Evolutionary conservation across 1,139 yeast species (phyloP).

Genomic region (Petasospora rhodanensis): DNA sequence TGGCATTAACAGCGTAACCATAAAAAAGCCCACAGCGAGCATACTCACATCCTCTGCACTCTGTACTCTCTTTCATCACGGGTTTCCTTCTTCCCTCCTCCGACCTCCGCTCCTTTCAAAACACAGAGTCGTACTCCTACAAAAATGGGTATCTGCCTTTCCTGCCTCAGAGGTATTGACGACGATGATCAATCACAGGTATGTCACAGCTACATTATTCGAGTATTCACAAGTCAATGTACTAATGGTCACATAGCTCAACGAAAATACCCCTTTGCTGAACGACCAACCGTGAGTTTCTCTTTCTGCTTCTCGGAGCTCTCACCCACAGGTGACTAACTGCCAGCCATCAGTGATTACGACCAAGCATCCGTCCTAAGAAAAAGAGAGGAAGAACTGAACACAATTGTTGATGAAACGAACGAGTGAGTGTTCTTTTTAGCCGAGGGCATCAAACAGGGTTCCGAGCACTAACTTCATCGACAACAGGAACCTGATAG

Average conservation of each 20-base stretch:
- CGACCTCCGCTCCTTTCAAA: too few species aligned
- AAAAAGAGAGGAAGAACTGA: constrained; percentile 31
- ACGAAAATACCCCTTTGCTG: constrained; percentile 28
- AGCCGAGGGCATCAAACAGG: too few species aligned
- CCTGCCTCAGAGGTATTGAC: constrained; percentile 38
- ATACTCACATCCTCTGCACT: too few species aligned
- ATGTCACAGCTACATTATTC: too few species aligned
- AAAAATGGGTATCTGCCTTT: constrained; percentile 46
- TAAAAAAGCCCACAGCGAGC: too few species aligned
- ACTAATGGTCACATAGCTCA: constrained; percentile 25
- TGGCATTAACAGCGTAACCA: too few species aligned
- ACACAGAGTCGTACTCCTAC: too few species aligned
- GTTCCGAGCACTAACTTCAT: constrained; percentile 6
- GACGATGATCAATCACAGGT: constrained; percentile 34
- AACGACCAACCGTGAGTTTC: constrained; percentile 20
- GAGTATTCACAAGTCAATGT: too few species aligned
- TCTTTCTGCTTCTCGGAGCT: constrained; percentile 1
- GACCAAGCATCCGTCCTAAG: constrained; percentile 29
- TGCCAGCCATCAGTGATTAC: constrained; percentile 16
- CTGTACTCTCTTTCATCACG: too few species aligned
- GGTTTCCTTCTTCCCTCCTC: too few species aligned
- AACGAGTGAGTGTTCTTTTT: constrained; percentile 29
- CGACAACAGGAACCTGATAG: constrained; percentile 18
- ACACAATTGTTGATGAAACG: constrained; percentile 35
- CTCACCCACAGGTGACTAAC: too few species aligned